phyloP scores from a whole-genome alignment of 177 flowering plant genomes.

The Vitis hybrid region DNA sequence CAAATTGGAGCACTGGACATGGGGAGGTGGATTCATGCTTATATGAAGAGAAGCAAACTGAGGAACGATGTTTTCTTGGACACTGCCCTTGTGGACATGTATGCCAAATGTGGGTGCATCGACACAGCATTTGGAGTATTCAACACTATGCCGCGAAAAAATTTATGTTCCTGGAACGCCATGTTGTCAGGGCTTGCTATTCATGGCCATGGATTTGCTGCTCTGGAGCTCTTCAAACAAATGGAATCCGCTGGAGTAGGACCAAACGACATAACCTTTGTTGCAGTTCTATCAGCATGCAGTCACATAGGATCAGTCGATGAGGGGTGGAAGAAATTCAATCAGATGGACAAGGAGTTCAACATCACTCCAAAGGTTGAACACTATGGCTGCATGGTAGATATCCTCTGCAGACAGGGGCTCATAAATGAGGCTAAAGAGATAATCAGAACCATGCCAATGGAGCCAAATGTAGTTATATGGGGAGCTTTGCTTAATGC shows the following conservation, averaged over 20 bases:
- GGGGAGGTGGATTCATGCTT: constrained; percentile 31
- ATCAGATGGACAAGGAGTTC: not conserved
- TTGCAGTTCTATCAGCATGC: constrained; percentile 9
- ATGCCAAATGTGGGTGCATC: constrained; percentile 14
- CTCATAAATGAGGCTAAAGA: constrained; percentile 6
- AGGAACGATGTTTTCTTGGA: constrained; percentile 2
- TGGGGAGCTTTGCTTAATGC: constrained; percentile 13
- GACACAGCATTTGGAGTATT: not conserved
- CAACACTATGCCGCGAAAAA: not conserved
- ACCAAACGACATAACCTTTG: constrained; percentile 9
- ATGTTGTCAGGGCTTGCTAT: constrained; percentile 1
- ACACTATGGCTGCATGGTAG: constrained; percentile 14
- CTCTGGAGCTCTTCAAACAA: not conserved
- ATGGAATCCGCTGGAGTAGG: not conserved
- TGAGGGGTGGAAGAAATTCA: not conserved
- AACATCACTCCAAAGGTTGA: constrained; percentile 5
- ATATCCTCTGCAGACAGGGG: constrained; percentile 5
- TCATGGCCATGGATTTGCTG: constrained; percentile 8
- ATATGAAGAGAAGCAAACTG: constrained; percentile 12
- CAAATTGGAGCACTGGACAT: constrained; percentile 25
- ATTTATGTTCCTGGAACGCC: constrained; percentile 8
- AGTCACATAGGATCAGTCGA: constrained; percentile 11
- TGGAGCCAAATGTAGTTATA: constrained; percentile 5
- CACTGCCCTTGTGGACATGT: constrained; percentile 10
- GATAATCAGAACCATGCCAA: constrained; percentile 1